Conservation (phyloP, 2,329 filamentous ascomycete species). For the Dactylonectria macrodidyma region DNA sequence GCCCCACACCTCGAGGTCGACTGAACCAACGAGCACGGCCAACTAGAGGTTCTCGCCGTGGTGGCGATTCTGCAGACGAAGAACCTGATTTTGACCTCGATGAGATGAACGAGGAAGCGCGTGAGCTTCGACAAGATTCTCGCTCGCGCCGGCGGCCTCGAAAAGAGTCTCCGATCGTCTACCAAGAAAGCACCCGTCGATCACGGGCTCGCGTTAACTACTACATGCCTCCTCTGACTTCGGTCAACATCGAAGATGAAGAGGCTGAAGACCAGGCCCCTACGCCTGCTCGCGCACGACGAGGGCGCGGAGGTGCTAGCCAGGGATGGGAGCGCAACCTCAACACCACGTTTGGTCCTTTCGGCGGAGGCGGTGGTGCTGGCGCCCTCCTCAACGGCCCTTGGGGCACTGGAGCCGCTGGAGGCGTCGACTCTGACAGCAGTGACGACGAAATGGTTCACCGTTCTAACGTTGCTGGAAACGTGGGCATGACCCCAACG, state of each 20-base stretch:
- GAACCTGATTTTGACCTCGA: slow-evolving; percentile 73
- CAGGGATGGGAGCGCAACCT: slow-evolving; percentile 82
- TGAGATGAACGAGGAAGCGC: slow-evolving; percentile 76
- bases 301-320: slow-evolving; percentile 73
- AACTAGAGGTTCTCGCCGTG: slow-evolving; percentile 63
- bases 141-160: slow-evolving; percentile 66
- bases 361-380: slow-evolving; percentile 85
- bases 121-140: slow-evolving; percentile 72
- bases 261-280: slow-evolving; percentile 78
- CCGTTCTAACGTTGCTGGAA: slow-evolving; percentile 70
- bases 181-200: slow-evolving; percentile 69
- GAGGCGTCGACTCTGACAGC: slow-evolving; percentile 92
- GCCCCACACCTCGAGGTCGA: slow-evolving; percentile 66
- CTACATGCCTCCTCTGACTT: slow-evolving; percentile 80
- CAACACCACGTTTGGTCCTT: slow-evolving; percentile 92
- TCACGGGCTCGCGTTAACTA: slow-evolving; percentile 82
- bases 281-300: slow-evolving; percentile 77
- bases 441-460: slow-evolving; percentile 92
- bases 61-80: slow-evolving; percentile 68
- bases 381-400: slow-evolving; percentile 81
- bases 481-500: slow-evolving; percentile 74
- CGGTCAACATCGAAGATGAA: slow-evolving; percentile 78
- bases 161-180: slow-evolving; percentile 69
- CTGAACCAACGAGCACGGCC: slow-evolving; percentile 58
- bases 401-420: slow-evolving; percentile 81